A percentile compares a stretch with the other conserved stretches of the same genome.
These are phyloP conservation scores for Fusarium sp. DNA, from an alignment of 2,329 filamentous ascomycete genomes.

Conservation along the genomic window DNA sequence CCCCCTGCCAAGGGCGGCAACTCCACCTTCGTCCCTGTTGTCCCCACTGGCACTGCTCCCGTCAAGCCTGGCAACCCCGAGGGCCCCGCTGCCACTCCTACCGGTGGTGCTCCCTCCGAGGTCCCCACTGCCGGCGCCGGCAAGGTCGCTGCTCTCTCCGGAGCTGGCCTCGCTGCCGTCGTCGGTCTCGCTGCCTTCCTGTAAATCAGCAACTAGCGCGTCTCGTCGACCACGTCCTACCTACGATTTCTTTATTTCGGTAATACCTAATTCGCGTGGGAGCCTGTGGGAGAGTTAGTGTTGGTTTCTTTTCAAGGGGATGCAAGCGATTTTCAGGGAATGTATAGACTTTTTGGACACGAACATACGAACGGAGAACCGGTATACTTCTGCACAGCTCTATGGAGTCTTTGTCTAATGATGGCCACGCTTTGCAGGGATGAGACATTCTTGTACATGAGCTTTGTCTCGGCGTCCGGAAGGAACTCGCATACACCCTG, in stretches of 20 bases:
- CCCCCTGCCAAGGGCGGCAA: slow-evolving; percentile 50
- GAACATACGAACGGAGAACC: slow-evolving; percentile 52
- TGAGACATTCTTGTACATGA: slow-evolving; percentile 47
- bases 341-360: slow-evolving; percentile 53
- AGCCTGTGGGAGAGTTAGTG: slow-evolving; percentile 47
- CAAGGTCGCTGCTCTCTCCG: slow-evolving; percentile 68
- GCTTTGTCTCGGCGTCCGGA: slow-evolving; percentile 45
- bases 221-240: slow-evolving; percentile 52
- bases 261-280: slow-evolving; percentile 55
- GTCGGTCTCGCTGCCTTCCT: slow-evolving; percentile 70
- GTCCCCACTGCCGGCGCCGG: slow-evolving; percentile 67
- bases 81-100: slow-evolving; percentile 45
- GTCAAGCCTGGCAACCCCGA: slow-evolving; percentile 15
- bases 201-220: slow-evolving; percentile 61
- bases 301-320: slow-evolving; percentile 45
- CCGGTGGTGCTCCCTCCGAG: slow-evolving; percentile 47
- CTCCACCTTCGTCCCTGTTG: slow-evolving; percentile 47
- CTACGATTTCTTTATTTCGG: slow-evolving; percentile 56
- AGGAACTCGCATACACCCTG: slow-evolving; percentile 41
- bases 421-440: slow-evolving; percentile 47
- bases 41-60: slow-evolving; percentile 28
- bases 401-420: slow-evolving; percentile 49
- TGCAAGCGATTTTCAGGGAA: slow-evolving; percentile 44
- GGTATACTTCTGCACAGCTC: slow-evolving; percentile 47
- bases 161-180: slow-evolving; percentile 70